These are phyloP conservation scores for Xerocomellus dryophilus DNA, from an alignment of 768 basidiomycete species.

Conservation along the genomic window DNA sequence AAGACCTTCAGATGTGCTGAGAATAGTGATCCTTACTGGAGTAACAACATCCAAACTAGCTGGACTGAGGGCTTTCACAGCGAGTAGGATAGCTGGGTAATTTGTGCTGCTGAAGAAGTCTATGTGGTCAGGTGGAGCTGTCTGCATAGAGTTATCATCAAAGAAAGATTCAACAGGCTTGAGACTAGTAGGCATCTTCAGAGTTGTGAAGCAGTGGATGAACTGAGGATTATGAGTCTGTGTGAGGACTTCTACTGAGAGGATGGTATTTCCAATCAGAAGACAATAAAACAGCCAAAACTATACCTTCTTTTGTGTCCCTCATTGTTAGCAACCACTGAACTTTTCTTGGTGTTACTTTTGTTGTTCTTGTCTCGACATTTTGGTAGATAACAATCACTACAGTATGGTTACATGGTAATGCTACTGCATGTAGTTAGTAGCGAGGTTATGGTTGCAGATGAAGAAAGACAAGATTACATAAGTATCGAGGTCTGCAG, in stretches of 20 bases:
- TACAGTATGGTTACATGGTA: neutral
- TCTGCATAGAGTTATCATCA: neutral
- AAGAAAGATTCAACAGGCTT: neutral
- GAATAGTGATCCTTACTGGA: too few species aligned
- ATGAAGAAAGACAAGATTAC: neutral
- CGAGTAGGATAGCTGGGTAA: too few species aligned
- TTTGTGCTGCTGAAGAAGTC: too few species aligned
- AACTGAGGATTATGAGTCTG: neutral
- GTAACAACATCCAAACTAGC: too few species aligned
- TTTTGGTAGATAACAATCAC: too few species aligned
- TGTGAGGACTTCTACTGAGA: neutral
- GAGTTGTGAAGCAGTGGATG: neutral
- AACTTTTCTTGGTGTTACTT: too few species aligned
- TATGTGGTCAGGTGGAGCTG: too few species aligned
- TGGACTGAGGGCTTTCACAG: too few species aligned
- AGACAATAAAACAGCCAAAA: neutral
- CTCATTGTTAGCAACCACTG: too few species aligned
- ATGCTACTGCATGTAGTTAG: neutral
- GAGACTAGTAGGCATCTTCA: neutral
- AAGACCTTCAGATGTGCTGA: too few species aligned
- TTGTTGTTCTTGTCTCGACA: neutral
- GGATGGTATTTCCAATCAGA: neutral
- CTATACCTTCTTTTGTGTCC: neutral
- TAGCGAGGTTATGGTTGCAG: neutral
- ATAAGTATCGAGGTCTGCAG: neutral